Percentiles rank a stretch among this genome's conserved stretches.
These are phyloP conservation scores for Salix dunnii DNA, from an alignment of 345 rosid genomes.

Conservation along the genomic window DNA sequence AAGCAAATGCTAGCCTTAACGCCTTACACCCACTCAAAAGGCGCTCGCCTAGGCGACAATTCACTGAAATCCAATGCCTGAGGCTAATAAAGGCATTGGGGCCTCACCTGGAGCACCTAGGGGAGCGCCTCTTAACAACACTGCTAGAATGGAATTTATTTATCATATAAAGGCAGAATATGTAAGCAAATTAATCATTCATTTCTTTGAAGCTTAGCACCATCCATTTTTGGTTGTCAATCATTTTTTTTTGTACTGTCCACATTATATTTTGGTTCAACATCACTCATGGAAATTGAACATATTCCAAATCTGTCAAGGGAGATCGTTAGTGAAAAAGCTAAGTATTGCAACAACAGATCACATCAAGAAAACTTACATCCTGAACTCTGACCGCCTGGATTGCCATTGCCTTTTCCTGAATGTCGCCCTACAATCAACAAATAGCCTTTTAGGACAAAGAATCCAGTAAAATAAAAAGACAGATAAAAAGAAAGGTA, in stretches of 20 bases:
- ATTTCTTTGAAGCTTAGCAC: background rate
- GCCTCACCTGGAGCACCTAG: too few species aligned
- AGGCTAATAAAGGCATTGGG: too few species aligned
- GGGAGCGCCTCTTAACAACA: too few species aligned
- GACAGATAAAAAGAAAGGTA: background rate
- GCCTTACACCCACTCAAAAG: too few species aligned
- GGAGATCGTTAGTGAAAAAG: background rate
- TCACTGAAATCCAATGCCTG: too few species aligned
- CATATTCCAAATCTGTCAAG: background rate
- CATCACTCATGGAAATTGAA: background rate
- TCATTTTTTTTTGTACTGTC: background rate
- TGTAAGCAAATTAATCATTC: background rate
- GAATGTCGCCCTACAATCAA: conserved; percentile 78
- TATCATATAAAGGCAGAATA: background rate
- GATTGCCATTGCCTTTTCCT: conserved; percentile 82
- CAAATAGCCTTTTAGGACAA: conserved; percentile 13
- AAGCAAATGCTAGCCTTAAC: too few species aligned
- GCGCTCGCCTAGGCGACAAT: too few species aligned
- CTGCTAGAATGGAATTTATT: background rate
- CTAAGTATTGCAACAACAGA: background rate
- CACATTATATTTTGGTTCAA: background rate
- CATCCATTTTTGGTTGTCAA: background rate
- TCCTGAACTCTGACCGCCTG: conserved; percentile 94
- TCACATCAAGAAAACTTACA: conserved; percentile 43
- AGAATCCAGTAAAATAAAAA: background rate